A percentile compares a stretch with the other conserved stretches of the same genome.
phyloP scores from a whole-genome alignment of 768 basidiomycete species.

The Boletus eberwhitei region DNA sequence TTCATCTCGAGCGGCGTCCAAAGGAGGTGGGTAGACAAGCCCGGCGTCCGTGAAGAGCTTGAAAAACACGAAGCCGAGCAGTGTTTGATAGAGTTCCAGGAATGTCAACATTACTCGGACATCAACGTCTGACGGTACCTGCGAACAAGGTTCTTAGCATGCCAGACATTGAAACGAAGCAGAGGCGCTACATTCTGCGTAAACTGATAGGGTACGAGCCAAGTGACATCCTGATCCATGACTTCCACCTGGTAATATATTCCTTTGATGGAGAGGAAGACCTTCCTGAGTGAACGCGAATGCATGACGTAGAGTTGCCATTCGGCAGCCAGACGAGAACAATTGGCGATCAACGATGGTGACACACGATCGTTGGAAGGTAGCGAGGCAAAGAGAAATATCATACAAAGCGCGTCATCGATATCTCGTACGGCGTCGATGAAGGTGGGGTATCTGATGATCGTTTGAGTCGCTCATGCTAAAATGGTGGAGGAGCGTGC shows the following conservation, averaged over 20 bases:
- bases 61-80: constrained; percentile 94
- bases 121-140: constrained; percentile 96
- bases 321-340: constrained; percentile 84
- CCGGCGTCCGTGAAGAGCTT: constrained; percentile 96
- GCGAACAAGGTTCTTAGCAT: constrained; percentile 10
- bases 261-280: constrained; percentile 96
- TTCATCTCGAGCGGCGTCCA: constrained; percentile 82
- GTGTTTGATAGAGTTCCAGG: constrained; percentile 94
- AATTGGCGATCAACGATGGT: constrained; percentile 83
- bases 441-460: constrained; percentile 89
- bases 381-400: constrained; percentile 87
- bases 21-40: constrained; percentile 90
- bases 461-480: constrained; percentile 5
- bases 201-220: constrained; percentile 97
- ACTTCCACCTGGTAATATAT: constrained; percentile 97
- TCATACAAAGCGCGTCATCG: constrained; percentile 95
- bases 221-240: constrained; percentile 88
- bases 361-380: constrained; percentile 84
- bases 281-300: constrained; percentile 76
- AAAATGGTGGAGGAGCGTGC: not conserved
- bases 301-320: constrained; percentile 98
- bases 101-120: constrained; percentile 98
- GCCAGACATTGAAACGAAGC: not conserved
- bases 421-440: constrained; percentile 93
- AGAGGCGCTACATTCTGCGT: constrained; percentile 74